Evolutionary conservation across 1,284 basidiomycete genomes (phyloP), one percentile per base, ranked within the genome.

Genomic region (Cutaneotrichosporon daszewskae): DNA sequence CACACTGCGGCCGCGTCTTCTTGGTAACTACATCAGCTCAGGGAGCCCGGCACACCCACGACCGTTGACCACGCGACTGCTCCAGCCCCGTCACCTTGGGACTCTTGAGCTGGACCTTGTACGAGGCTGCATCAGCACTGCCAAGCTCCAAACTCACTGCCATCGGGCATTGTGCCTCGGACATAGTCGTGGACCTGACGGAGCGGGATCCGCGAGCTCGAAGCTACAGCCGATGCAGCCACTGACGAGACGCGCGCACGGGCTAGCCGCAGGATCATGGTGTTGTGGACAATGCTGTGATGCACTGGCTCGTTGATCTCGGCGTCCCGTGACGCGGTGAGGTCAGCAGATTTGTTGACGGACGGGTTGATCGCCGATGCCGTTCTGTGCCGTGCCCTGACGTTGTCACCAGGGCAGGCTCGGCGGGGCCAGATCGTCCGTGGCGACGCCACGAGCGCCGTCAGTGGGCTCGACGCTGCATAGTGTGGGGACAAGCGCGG

Each of bases 1-100:
- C 81, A 78, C 56, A 85, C 84, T 8, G 82, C 74, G 56, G 85
- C 80, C 50, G 85, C 84, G 65, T 94, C 89, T 70, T 92, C 89
- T 66, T 91, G 88, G 53, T 89, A 69, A 19, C 75, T 79, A 51
- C 33, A 32, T 40, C n/a, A 38, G 27, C 45, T 2, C 8, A 7
- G 17, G 14, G 9, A 40, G 33, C 34, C 23, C 33, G 31, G 39
- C 14, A 35, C 31, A 57, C 74, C 31, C 64, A 84, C 85, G 76
- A 76, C 71, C 86, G 75, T 53, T 80, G 80, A 23, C 87, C 87
- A 39, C 87, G 77, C 33, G 84, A 84, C 39, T 78, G 79, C n/a
- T 79, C 79, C 31, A 83, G 74, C 12, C 87, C 87, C 44, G 88
- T 81, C 37, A 89, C 57, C 52, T 68, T 68, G 11, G 51, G 59